Base-by-base conservation (phyloP, 495 filamentous ascomycete genomes). In the Neurospora sublineolata region DNA sequence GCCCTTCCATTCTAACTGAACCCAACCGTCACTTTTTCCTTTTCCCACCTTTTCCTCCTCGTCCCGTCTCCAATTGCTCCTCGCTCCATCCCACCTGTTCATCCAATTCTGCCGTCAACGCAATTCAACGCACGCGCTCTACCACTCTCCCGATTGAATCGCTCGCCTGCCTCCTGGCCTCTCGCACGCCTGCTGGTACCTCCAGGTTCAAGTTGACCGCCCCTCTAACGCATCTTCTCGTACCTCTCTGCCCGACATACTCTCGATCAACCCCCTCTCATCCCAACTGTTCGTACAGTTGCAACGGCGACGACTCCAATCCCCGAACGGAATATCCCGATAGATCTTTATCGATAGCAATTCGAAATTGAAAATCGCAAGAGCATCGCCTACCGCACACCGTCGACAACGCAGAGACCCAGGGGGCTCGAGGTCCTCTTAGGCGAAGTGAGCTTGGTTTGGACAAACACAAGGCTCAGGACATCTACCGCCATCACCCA, bases 401-500 rank as follows among this genome's bases (percentile, higher is more conserved):
- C 52, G 27, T 36, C 52, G 27, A 64, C 27, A 64, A 27, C 27
- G 12, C 52, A 64, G 52, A 64, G 52, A 64, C 52, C 52, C 52
- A 64, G 14, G 52, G 52, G 52, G 52, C 27, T 64, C 52, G 52
- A 33, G 27, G 52, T 64, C 52, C 52, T 64, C 52, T 64, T 14
- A 33, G 52, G 52, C 52, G 23, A 64, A 64, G 52, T 30, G 52
- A 64, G 52, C 52, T 71, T 71, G 52, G 58, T 68, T 44, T 67
- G 58, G 70, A 68, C n/a, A 64, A 64, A 64, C 12, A 64, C 52
- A 64, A 44, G 41, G 37, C 11, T 68, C 75, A 80, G 79, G 79
- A 76, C 76, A 67, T 76, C 64, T 69, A 64, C 72, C 71, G 73
- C 52, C 77, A 76, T 72, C 72, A 60, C 75, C 72, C 72, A 74